These are phyloP conservation scores for Arthrobotrys sphaeroides DNA, from an alignment of 2,329 filamentous ascomycete genomes.

Conservation along the genomic window DNA sequence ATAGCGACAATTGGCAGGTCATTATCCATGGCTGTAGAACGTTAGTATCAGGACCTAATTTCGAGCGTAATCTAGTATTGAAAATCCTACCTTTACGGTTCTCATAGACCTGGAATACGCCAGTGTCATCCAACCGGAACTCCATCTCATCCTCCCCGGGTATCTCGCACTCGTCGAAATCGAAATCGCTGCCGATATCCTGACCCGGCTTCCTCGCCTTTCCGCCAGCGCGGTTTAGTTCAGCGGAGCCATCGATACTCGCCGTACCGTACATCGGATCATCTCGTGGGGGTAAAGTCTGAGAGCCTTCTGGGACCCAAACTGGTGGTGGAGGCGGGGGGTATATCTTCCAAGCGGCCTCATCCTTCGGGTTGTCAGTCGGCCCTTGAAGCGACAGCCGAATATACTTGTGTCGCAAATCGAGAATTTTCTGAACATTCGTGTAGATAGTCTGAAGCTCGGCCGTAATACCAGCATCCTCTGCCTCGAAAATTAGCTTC, in stretches of 20 bases:
- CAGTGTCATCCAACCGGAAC: constrained; percentile 81
- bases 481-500: constrained; percentile 58
- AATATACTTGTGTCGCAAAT: constrained; percentile 89
- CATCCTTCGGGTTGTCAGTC: constrained; percentile 87
- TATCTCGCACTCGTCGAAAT: constrained; percentile 77
- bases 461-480: constrained; percentile 80
- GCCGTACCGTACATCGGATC: constrained; percentile 57
- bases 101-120: constrained; percentile 93
- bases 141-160: constrained; percentile 76
- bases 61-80: background rate
- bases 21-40: constrained; percentile 62
- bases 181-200: constrained; percentile 91
- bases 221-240: constrained; percentile 54
- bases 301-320: constrained; percentile 73
- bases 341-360: constrained; percentile 84
- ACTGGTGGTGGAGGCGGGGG: constrained; percentile 90
- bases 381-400: constrained; percentile 81
- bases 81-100: constrained; percentile 67
- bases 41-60: constrained; percentile 17
- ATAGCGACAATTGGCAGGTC: constrained; percentile 79
- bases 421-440: constrained; percentile 88
- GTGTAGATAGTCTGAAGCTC: constrained; percentile 87
- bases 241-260: constrained; percentile 59
- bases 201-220: constrained; percentile 78
- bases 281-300: constrained; percentile 60